These are phyloP conservation scores for Clonostachys rhizophaga DNA, from an alignment of 2,329 filamentous ascomycete species.

Conservation along the genomic window DNA sequence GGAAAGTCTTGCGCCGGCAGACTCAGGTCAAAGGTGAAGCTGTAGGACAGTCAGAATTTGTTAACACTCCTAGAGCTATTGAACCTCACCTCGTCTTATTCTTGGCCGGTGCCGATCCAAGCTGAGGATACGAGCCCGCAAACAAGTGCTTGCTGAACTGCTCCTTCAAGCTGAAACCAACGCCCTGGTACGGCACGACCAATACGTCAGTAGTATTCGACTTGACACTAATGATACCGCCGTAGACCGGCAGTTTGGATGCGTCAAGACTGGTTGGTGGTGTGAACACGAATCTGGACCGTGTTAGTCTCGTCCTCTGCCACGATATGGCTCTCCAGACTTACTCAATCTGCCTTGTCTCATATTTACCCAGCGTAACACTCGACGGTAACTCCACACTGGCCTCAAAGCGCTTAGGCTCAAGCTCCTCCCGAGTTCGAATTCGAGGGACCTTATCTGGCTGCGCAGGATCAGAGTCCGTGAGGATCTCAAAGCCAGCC, in stretches of 20 bases:
- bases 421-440: slow-evolving; percentile 1
- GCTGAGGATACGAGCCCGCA: neutral
- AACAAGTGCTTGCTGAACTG: no score
- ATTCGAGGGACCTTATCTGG: slow-evolving; percentile 2
- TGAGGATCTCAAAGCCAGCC: slow-evolving; percentile 24
- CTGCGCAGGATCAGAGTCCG: no score
- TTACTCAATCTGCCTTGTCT: slow-evolving; percentile 11
- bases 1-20: slow-evolving; percentile 7
- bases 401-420: slow-evolving; percentile 10
- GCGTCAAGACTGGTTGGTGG: slow-evolving; percentile 14
- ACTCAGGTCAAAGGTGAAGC: slow-evolving; percentile 7
- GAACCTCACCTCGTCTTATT: neutral
- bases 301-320: no score
- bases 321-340: no score
- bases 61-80: neutral
- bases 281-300: slow-evolving; percentile 14
- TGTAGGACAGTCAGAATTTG: neutral
- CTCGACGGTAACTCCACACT: slow-evolving; percentile 7
- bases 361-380: slow-evolving; percentile 14
- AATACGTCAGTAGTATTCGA: slow-evolving; percentile 21
- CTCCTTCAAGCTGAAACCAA: no score
- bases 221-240: slow-evolving; percentile 22
- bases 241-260: slow-evolving; percentile 22
- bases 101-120: no score
- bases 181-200: slow-evolving; percentile 14